Percentiles rank a stretch among this genome's conserved stretches.
Conservation (phyloP, 2,329 filamentous ascomycete species). For the Ophiostoma himal-ulmi region DNA sequence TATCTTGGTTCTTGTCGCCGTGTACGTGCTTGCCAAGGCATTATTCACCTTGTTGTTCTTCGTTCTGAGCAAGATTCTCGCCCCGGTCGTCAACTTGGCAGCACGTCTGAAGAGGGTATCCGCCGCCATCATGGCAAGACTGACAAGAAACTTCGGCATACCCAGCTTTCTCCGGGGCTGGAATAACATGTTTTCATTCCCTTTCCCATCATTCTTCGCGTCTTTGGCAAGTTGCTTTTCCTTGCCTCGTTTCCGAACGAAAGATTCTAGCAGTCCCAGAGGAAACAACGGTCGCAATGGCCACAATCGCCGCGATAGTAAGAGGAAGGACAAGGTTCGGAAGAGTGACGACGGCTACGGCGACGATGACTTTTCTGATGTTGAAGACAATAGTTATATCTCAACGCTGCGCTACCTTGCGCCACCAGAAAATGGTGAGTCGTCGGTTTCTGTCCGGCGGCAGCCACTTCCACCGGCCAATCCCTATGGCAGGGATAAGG, state of each 20-base stretch:
- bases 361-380: background rate
- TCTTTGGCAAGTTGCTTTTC: background rate
- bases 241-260: background rate
- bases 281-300: background rate
- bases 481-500: background rate
- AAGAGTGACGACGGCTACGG: background rate
- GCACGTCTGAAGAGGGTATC: background rate
- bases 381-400: background rate
- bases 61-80: background rate
- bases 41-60: background rate
- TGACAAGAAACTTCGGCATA: background rate
- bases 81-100: background rate
- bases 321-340: background rate
- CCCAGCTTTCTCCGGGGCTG: background rate
- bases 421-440: background rate
- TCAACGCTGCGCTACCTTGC: background rate
- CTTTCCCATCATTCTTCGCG: background rate
- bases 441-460: background rate
- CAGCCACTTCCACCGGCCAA: background rate
- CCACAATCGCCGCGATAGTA: background rate
- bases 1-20: background rate
- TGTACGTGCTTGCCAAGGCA: background rate
- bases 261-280: background rate
- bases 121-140: background rate
- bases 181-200: background rate